Evolutionary conservation across 306 rosid species (phyloP).

Genomic region (Purshia tridentata): DNA sequence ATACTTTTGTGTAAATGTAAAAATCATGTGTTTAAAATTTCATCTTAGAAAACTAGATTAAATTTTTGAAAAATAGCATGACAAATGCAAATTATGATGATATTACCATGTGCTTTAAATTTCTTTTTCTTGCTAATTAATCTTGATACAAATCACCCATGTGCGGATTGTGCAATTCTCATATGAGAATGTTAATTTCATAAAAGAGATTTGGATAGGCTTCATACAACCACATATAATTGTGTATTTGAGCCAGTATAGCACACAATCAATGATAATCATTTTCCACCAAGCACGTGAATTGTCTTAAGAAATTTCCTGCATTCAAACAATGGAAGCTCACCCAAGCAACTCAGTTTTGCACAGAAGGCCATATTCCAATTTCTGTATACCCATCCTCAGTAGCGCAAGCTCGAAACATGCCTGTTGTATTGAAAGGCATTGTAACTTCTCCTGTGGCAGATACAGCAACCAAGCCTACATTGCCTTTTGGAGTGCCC

Average conservation of each 20-base stretch:
- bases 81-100: too few species aligned
- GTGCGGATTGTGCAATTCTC: too few species aligned
- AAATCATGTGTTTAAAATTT: too few species aligned
- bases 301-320: too few species aligned
- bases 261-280: neutral
- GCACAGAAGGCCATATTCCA: conserved; percentile 64
- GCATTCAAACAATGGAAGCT: neutral
- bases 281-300: neutral
- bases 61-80: too few species aligned
- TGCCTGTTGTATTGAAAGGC: conserved; percentile 79
- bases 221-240: neutral
- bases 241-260: neutral
- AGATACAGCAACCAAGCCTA: conserved; percentile 74
- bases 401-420: conserved; percentile 86
- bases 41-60: too few species aligned
- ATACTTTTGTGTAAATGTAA: too few species aligned
- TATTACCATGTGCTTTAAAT: too few species aligned
- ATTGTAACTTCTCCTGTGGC: conserved; percentile 68
- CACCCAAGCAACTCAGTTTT: conserved; percentile 16
- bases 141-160: too few species aligned
- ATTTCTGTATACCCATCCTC: conserved; percentile 77
- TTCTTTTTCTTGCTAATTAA: too few species aligned
- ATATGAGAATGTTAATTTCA: neutral
- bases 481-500: conserved; percentile 37
- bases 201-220: too few species aligned